Evolutionary conservation across 139 green algal genomes (phyloP).

Genomic region (Astrephomene gubernaculifera): DNA sequence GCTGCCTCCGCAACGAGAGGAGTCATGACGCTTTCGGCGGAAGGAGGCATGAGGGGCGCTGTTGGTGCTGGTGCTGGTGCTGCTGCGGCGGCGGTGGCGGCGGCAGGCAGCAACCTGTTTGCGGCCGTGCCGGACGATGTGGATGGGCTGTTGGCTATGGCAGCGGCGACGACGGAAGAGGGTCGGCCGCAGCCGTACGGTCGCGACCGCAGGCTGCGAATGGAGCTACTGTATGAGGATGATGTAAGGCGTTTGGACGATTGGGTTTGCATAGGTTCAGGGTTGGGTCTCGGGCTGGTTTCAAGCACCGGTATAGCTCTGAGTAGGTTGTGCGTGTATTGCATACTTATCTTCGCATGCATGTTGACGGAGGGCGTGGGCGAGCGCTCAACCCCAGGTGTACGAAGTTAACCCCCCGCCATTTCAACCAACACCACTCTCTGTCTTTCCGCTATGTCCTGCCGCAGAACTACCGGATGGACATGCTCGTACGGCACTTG

Average conservation of each 20-base stretch:
- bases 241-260: constrained; percentile 42
- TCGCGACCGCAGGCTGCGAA: constrained; percentile 31
- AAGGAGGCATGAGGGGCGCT: no score
- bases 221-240: constrained; percentile 60
- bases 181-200: no score
- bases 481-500: constrained; percentile 33
- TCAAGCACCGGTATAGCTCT: no score
- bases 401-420: no score
- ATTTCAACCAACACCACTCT: not conserved
- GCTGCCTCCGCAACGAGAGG: no score
- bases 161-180: not conserved
- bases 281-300: not conserved
- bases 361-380: no score
- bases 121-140: not conserved
- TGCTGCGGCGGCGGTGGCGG: not conserved
- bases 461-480: constrained; percentile 36
- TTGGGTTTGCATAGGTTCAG: not conserved
- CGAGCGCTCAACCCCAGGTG: no score
- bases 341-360: no score
- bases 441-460: not conserved
- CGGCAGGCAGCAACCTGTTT: not conserved
- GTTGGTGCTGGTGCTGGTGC: no score
- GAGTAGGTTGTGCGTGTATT: no score
- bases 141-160: not conserved
- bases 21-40: no score